Evolutionary conservation across 2,329 filamentous ascomycete genomes (phyloP), one percentile per base, ranked within the genome.

Genomic region (Aureobasidium sp.): DNA sequence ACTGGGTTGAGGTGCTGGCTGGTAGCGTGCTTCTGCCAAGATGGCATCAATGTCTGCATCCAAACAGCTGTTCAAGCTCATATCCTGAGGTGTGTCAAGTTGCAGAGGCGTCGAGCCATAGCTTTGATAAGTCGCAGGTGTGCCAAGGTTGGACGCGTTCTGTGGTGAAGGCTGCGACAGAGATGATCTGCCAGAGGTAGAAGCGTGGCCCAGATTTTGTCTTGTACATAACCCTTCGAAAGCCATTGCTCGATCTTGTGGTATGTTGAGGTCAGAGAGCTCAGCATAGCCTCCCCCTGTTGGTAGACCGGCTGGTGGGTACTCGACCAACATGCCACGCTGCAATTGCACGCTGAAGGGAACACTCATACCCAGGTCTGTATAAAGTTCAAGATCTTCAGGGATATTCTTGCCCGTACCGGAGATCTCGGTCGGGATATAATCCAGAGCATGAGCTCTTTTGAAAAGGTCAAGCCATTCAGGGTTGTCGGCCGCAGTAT

Each of bases 381-480:
- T 66, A 48, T 74, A 74, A 5, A 69, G 66, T 57, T 74, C 70
- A 27, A 73, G 64, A 51, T 74, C 72, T 47, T 73, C 71, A 1
- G 72, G 72, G 1, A 74, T 65, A 15, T 70, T 64, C 15, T 57
- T 49, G 12, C 71, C 72, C 57, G 67, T 64, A 1, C 71, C 72
- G 37, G 71, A 71, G 15, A 74, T 64, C 1, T 64, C 63, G 20
- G 57, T 64, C 2, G 72, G 72, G 5, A 74, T 71, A 64, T 70
- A 72, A 51, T 73, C 68, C 29, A 80, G 71, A 3, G 77, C 77
- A 52, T 79, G 77, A 5, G 78, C 78, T 66, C 78, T 77, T 66
- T 80, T 80, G 71, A 80, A 81, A 7, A 81, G 66, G 47, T 73
- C 75, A 12, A 80, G 71, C 78, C 78, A 81, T 62, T 79, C 78